Base-by-base conservation (phyloP, 345 rosid genomes). In the Hibiscus syriacus region DNA sequence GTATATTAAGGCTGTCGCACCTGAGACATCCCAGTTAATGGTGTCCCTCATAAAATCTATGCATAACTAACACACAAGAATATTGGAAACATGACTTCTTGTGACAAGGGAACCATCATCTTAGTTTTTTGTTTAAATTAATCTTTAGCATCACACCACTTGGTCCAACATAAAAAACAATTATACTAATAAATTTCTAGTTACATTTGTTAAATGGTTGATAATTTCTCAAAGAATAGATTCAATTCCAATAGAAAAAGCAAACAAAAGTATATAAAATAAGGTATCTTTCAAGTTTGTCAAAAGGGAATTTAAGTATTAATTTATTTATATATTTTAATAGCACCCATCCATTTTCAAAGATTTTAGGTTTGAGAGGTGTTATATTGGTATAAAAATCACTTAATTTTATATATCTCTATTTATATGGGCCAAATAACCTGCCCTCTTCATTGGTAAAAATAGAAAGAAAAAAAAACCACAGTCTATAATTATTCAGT, bases 381-480 rank as follows among this genome's bases (percentile, higher is more conserved):
- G 13, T n/a, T n/a, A n/a, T n/a, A n/a, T n/a, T n/a, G n/a, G n/a
- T n/a, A n/a, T n/a, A n/a, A n/a, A n/a, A n/a, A n/a, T n/a, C n/a
- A n/a, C n/a, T n/a, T n/a, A n/a, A n/a, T n/a, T n/a, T n/a, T n/a
- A n/a, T n/a, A n/a, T n/a, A n/a, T n/a, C n/a, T n/a, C n/a, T n/a
- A n/a, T n/a, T n/a, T n/a, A 66, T 53, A 71, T 49, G 65, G 78
- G 82, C 82, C 85, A 68, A 75, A 73, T 73, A 81, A 81, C 80
- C 65, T 76, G 89, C 69, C 83, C 76, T 72, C 76, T 80, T 80
- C 67, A 70, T 53, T 73, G 55, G 60, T 57, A 29, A 55, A 43
- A 14, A 48, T 65, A 16, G 46, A 1, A 11, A n/a, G n/a, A n/a
- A n/a, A n/a, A 11, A 66, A 67, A 49, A 59, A 1, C 66, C 61